Base-by-base conservation (phyloP, 306 rosid genomes). In the Dalbergia cultrata region DNA sequence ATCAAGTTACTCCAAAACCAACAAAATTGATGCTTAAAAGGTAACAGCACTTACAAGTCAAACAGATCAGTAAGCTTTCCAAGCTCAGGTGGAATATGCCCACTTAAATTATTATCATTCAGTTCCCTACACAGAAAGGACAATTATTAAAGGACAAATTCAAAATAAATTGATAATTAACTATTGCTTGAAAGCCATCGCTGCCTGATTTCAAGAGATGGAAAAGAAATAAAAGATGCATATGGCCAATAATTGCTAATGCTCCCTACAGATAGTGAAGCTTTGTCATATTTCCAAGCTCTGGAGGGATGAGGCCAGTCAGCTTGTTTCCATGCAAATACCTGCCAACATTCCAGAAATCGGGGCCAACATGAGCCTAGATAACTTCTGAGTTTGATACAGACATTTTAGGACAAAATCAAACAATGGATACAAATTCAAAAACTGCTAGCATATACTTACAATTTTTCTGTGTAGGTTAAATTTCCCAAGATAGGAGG, bases 291-390 rank as follows among this genome's bases (percentile, higher is more conserved):
- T 92, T 94, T 65, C 99, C 99, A 0, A 96, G 98, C 90, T 93
- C 98, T 0, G 92, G 90, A 9, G 99, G 98, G 19, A 96, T 92
- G 60, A 87, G 69, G 43, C 98, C 98, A 8, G 92, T 90, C 70
- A 96, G 88, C 93, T 86, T 96, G 86, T 96, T 96, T 26, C 97
- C 91, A 65, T 96, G 97, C 95, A 96, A 88, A 86, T 96, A 96
- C 93, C 99, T 96, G 45, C 12, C 67, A 79, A 50, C 75, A 78
- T 39, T 53, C 12, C 49, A 61, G 18, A 73, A 41, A 58, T 72
- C 17, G 14, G 39, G 68, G 54, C 70, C 57, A 85, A 63, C 16
- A 50, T 13, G 65, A 57, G 58, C 34, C 69, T 18, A 37, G 6
- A 37, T 4, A 41, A 81, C 1, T 45, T 50, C 19, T 56, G 52